Evolutionary conservation across 139 green algal genomes (phyloP), one percentile per base, ranked within the genome.

Genomic region (Penium margaritaceum): DNA sequence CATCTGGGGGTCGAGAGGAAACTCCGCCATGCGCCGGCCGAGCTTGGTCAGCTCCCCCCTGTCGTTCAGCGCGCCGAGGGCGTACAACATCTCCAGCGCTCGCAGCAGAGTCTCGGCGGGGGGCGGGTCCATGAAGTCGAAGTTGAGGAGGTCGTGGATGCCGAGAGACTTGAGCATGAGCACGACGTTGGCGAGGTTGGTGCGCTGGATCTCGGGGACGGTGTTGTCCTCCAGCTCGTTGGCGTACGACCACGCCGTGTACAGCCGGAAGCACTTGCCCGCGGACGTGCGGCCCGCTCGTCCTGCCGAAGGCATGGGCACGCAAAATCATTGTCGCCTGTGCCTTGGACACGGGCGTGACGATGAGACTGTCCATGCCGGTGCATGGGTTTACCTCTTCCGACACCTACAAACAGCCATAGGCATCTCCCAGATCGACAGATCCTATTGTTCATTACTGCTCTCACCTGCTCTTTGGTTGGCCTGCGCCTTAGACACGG

Each of bases 241-340:
- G 39, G 82, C 86, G 76, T 89, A 98, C 1, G 87, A 89, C 85
- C 90, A 95, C 29, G 85, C 85, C 2, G 93, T 98, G 87, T 96
- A 99, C 67, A 99, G 88, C 7, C 94, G 87, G 83, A 95, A 99
- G n/a, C n/a, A n/a, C n/a, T n/a, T n/a, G n/a, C n/a, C n/a, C n/a
- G n/a, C n/a, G n/a, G n/a, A n/a, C n/a, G n/a, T n/a, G n/a, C n/a
- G n/a, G n/a, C n/a, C n/a, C n/a, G n/a, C n/a, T n/a, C n/a, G n/a
- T n/a, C n/a, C n/a, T n/a, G n/a, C n/a, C n/a, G n/a, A n/a, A n/a
- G n/a, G n/a, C n/a, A n/a, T n/a, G n/a, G n/a, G n/a, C n/a, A n/a
- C n/a, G n/a, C n/a, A n/a, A n/a, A n/a, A n/a, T n/a, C n/a, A n/a
- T n/a, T n/a, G n/a, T n/a, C n/a, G n/a, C n/a, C n/a, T n/a, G n/a